Conservation (phyloP, 805 yeast species). For the Candida suzukii region DNA sequence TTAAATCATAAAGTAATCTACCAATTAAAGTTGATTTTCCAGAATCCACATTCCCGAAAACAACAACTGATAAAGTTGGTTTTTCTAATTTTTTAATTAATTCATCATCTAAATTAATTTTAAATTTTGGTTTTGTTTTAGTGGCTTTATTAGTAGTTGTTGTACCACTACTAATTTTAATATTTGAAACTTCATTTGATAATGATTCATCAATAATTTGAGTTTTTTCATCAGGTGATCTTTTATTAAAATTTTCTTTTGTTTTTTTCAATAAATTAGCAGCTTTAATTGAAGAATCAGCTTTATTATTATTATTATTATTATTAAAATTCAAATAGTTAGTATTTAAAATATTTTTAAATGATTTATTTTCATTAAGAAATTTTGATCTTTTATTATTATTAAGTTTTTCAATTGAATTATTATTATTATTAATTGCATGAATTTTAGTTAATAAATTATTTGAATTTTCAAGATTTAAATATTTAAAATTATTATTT, state of each 20-base stretch:
- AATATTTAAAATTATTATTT: constrained; percentile 4
- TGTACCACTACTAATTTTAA: constrained; percentile 7
- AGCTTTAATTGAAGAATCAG: too few relatives aligned
- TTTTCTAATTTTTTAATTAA: constrained; percentile 30
- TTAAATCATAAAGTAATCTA: constrained; percentile 57
- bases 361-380: neutral
- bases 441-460: constrained; percentile 2
- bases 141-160: constrained; percentile 1
- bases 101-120: constrained; percentile 35
- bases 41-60: constrained; percentile 82
- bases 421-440: neutral
- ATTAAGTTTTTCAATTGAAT: neutral
- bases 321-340: neutral
- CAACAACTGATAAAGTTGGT: constrained; percentile 65
- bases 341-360: neutral
- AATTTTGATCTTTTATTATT: neutral
- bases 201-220: neutral
- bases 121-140: constrained; percentile 35
- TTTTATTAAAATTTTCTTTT: neutral
- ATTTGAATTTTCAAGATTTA: constrained; percentile 31
- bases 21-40: constrained; percentile 83
- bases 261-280: neutral
- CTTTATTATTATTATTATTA: too few relatives aligned
- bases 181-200: constrained; percentile 12
- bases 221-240: neutral